Evolutionary conservation across 1,284 basidiomycete genomes (phyloP).

Genomic region (Papiliotrema terrestris): DNA sequence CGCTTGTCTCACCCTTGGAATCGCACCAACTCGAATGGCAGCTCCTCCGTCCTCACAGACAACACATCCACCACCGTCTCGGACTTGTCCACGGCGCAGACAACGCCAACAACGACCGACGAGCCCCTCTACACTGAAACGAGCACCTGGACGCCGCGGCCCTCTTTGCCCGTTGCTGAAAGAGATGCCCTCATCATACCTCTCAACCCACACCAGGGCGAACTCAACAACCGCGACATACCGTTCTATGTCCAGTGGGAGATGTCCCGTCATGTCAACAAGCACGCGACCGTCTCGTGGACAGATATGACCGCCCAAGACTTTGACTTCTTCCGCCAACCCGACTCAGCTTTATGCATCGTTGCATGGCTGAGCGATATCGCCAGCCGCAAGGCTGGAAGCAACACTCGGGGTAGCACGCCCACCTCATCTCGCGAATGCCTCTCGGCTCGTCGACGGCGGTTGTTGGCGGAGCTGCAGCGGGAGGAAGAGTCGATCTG

Average conservation of each 20-base stretch:
- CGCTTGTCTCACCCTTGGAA: not conserved
- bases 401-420: too few species aligned
- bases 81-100: not conserved
- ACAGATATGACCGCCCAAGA: too few species aligned
- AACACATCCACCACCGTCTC: not conserved
- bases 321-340: too few species aligned
- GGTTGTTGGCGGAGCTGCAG: constrained; percentile 22
- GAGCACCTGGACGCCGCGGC: constrained; percentile 6
- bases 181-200: constrained; percentile 15
- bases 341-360: too few species aligned
- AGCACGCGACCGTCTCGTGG: constrained; percentile 13
- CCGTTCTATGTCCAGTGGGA: constrained; percentile 35
- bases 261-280: constrained; percentile 16
- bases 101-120: not conserved
- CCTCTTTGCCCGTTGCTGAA: constrained; percentile 3
- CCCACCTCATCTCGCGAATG: too few species aligned
- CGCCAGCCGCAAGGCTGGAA: too few species aligned
- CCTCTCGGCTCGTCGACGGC: not conserved
- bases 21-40: not conserved
- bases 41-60: not conserved
- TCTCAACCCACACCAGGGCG: constrained; percentile 15
- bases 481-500: constrained; percentile 24
- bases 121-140: not conserved
- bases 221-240: constrained; percentile 11
- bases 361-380: too few species aligned